Evolutionary conservation across 257 asterid genomes (phyloP), one percentile per base, ranked within the genome.

Genomic region (Jacaranda copaia): DNA sequence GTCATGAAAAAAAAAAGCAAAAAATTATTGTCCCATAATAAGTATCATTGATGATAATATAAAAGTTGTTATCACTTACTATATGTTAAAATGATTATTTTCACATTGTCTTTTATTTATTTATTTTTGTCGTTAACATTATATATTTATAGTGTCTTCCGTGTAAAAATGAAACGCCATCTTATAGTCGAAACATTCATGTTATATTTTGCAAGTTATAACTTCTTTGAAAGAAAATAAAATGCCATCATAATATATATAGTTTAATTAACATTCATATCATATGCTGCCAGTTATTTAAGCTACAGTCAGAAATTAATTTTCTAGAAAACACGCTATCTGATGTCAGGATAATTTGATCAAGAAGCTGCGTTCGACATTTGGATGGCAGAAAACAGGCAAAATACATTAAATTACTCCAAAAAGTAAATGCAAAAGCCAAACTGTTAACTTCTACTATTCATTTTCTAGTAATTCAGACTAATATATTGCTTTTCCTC

Each of bases 311-410:
- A 64, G 55, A 45, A 8, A n/a, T 70, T 10, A 42, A 25, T 70
- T 45, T 51, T 16, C 42, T 59, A 3, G 2, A 39, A 51, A 63
- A 75, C 73, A 56, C 58, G 79, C 0, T 52, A 3, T 63, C 56
- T 75, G 73, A 64, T 64, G 79, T 75, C 73, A 51, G 79, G 6
- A 58, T 72, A 61, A 63, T 9, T 76, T 76, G 74, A 76, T 65
- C n/a, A 19, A 8, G 67, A 76, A 66, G 73, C 39, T 75, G 51
- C 72, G 4, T 63, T 63, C 7, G 62, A 20, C 72, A 32, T 74
- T 73, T 46, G 32, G 6, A 55, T 55, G 42, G 72, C 53, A n/a
- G 16, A 40, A 61, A 59, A 59, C 8, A 14, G 69, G 52, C 5
- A 4, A 51, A 63, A 53, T 63, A 25, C 55, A 64, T 64, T 75